Percentiles rank a stretch among this genome's conserved stretches.
These are phyloP conservation scores for Tephrocybe sp. DNA, from an alignment of 768 basidiomycete genomes.

Conservation along the genomic window DNA sequence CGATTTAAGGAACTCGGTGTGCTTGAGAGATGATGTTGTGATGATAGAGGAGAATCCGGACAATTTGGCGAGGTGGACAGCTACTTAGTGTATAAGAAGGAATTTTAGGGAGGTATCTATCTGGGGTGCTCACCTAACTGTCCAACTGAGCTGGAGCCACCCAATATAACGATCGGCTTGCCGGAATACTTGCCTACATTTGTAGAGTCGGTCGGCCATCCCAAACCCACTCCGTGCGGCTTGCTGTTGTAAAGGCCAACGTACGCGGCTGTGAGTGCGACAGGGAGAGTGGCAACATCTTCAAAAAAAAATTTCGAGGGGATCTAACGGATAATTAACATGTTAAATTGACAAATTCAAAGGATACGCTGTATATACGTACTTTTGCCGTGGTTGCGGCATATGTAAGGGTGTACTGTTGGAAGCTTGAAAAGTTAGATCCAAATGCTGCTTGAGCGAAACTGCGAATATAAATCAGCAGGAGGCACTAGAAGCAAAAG, in stretches of 20 bases:
- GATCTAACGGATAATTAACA: conserved; percentile 20
- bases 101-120: background rate
- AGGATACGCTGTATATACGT: background rate
- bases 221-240: conserved; percentile 24
- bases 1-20: background rate
- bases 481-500: conserved; percentile 15
- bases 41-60: too few species aligned
- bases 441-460: conserved; percentile 23
- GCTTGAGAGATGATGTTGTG: too few species aligned
- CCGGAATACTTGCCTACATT: conserved; percentile 29
- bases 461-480: too few species aligned
- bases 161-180: conserved; percentile 34
- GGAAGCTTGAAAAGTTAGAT: conserved; percentile 17
- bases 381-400: conserved; percentile 18
- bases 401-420: conserved; percentile 24
- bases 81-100: background rate
- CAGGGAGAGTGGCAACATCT: conserved; percentile 33
- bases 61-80: conserved; percentile 32
- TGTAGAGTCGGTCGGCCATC: conserved; percentile 29
- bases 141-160: conserved; percentile 33
- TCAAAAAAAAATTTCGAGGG: conserved; percentile 33
- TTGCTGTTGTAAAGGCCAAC: conserved; percentile 29
- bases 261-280: conserved; percentile 26
- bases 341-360: conserved; percentile 27
- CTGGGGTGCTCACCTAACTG: too few species aligned